These are phyloP conservation scores for Suhomyces vadensis DNA, from an alignment of 805 yeast genomes.

Conservation along the genomic window DNA sequence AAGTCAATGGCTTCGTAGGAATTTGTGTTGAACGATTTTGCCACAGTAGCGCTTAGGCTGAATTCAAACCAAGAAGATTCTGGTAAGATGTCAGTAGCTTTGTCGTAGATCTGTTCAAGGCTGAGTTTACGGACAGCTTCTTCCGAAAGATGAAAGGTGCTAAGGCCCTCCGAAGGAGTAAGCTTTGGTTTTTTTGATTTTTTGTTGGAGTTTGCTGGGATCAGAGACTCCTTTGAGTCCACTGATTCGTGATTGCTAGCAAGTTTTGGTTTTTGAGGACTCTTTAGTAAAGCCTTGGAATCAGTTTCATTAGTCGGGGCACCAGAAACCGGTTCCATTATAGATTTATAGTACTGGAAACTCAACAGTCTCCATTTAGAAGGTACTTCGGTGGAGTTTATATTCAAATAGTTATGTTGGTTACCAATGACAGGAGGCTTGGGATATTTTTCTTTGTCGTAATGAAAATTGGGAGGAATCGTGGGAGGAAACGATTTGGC, in stretches of 20 bases:
- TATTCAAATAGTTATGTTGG: constrained; percentile 49
- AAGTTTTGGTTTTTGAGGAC: constrained; percentile 12
- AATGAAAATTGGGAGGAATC: constrained; percentile 33
- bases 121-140: constrained; percentile 57
- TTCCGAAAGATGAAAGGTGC: constrained; percentile 51
- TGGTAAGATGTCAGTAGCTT: constrained; percentile 59
- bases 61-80: constrained; percentile 63
- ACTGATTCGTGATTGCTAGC: not conserved
- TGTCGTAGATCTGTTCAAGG: constrained; percentile 63
- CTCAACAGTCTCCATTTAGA: constrained; percentile 56
- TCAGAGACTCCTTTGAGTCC: constrained; percentile 1
- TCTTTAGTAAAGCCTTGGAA: constrained; percentile 11
- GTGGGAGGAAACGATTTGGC: constrained; percentile 56
- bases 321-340: not conserved
- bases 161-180: constrained; percentile 45
- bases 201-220: too few relatives aligned
- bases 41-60: constrained; percentile 58
- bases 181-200: not conserved
- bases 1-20: constrained; percentile 53
- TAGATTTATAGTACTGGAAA: constrained; percentile 48
- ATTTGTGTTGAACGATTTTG: constrained; percentile 69
- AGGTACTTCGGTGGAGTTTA: constrained; percentile 48
- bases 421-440: constrained; percentile 33
- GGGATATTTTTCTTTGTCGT: constrained; percentile 9
- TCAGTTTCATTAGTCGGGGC: constrained; percentile 12